phyloP scores from a whole-genome alignment of 140 eudicot genomes.

The Oenanthe javanica region DNA sequence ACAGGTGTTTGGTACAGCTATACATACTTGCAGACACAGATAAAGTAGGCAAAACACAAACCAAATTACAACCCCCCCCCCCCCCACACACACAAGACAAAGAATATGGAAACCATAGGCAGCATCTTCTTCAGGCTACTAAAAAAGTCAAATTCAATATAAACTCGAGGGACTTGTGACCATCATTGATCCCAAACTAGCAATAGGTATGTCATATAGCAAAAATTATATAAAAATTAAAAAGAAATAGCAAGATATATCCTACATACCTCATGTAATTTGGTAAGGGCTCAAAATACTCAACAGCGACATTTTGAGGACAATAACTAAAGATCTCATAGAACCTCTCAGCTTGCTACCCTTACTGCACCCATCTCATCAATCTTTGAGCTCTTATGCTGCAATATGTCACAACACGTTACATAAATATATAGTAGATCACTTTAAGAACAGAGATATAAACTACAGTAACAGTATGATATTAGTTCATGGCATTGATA shows the following conservation, averaged over 20 bases:
- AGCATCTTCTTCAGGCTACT: not conserved
- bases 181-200: not conserved
- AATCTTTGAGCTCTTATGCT: slow-evolving; percentile 85
- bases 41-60: no score
- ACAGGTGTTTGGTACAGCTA: no score
- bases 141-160: not conserved
- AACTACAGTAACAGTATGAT: not conserved
- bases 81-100: not conserved
- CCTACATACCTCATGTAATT: slow-evolving; percentile 35
- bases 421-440: not conserved
- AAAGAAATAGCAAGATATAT: not conserved
- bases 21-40: no score
- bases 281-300: slow-evolving; percentile 29
- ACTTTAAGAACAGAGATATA: not conserved
- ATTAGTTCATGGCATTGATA: not conserved
- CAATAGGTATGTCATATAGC: not conserved
- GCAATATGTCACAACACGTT: slow-evolving; percentile 17
- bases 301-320: slow-evolving; percentile 41
- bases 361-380: slow-evolving; percentile 82
- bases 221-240: not conserved
- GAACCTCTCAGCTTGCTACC: slow-evolving; percentile 56
- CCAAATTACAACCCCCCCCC: no score
- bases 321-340: slow-evolving; percentile 25
- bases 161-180: not conserved
- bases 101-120: not conserved